Conservation (phyloP, 805 yeast genomes). For the Candida boidinii region DNA sequence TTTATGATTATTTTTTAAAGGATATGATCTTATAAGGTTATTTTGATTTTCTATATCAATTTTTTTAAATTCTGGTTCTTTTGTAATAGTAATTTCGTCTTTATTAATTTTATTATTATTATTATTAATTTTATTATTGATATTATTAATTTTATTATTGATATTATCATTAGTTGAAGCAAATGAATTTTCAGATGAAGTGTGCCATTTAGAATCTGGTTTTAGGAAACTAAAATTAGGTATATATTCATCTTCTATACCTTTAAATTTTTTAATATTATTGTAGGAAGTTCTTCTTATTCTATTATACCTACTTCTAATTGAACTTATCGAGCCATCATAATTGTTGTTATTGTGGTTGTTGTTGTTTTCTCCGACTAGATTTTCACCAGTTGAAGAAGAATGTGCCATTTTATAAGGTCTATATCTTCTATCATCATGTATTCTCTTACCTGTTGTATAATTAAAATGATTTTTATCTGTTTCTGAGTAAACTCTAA, state of each 20-base stretch:
- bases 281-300: neutral
- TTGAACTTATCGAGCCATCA: neutral
- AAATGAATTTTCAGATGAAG: no score
- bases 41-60: neutral
- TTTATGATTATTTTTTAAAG: no score
- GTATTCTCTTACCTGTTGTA: slow-evolving; percentile 1
- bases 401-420: neutral
- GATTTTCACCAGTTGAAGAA: neutral
- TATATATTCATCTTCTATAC: slow-evolving; percentile 69
- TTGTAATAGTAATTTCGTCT: neutral
- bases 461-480: slow-evolving; percentile 1
- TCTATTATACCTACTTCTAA: neutral
- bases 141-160: neutral
- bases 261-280: slow-evolving; percentile 15
- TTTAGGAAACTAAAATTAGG: slow-evolving; percentile 48
- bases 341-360: neutral
- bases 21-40: no score
- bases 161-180: no score
- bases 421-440: neutral
- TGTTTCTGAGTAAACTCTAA: slow-evolving; percentile 1
- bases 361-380: neutral
- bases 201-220: no score
- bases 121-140: slow-evolving; percentile 2
- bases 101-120: neutral
- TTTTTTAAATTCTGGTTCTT: neutral